Evolutionary conservation across 140 eudicot species (phyloP), one percentile per base, ranked within the genome.

Genomic region (Oenanthe javanica): DNA sequence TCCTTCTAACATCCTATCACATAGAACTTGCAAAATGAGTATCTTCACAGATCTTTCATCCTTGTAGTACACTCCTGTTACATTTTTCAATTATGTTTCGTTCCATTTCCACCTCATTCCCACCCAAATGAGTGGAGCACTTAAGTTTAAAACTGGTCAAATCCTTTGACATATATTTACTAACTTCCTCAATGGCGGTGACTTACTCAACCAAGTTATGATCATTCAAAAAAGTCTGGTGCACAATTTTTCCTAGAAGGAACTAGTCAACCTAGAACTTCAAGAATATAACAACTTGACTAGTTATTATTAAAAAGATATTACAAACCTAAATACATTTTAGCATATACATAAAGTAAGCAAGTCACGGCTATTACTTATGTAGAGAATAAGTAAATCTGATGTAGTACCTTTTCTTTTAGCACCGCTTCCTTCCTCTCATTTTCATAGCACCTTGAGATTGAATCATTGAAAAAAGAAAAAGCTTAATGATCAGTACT

Each of bases 371-470:
- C 21, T 31, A 42, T 11, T 10, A 67, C 15, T 27, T 31, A 10
- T 3, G 43, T 15, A 54, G 9, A 64, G 21, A 9, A 46, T 25
- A 50, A 14, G 50, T 5, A 3, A 18, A 50, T 47, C 27, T n/a
- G 42, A 72, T 80, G 64, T 90, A 91, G 71, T 90, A 94, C 98
- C 97, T 87, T 94, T 16, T 43, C n/a, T 47, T 85, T 87, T 36
- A 94, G 94, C 79, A 86, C 94, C 73, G 87, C 87, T 66, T 85
- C 89, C 21, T 79, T 83, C 84, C 83, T 90, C 82, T 87, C 91
- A 76, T 81, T 61, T 71, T 90, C 91, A 85, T 87, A 45, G 89
- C 93, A 94, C 81, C 97, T 75, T 94, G 89, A 82, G 78, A 78
- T 6, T 43, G n/a, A n/a, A n/a, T n/a, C n/a, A n/a, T n/a, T n/a